A percentile compares a stretch with the other conserved stretches of the same genome.
Conservation (phyloP, 129 eudicot species). For the Chrysanthemum seticuspe region DNA sequence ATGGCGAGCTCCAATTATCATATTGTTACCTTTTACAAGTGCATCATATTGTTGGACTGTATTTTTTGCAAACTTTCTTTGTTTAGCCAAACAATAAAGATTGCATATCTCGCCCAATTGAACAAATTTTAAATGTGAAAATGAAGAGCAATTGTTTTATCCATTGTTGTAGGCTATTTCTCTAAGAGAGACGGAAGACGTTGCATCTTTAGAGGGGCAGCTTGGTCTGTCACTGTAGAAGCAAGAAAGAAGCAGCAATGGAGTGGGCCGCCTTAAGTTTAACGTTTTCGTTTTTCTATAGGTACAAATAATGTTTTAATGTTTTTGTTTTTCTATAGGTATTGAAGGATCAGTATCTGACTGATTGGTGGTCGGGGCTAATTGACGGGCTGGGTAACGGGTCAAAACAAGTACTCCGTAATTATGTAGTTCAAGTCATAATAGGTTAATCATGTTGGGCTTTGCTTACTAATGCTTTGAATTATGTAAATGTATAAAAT, state of each 20-base stretch:
- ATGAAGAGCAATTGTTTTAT: not conserved
- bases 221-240: conserved; percentile 67
- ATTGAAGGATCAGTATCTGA: conserved; percentile 11
- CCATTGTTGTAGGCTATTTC: conserved; percentile 62
- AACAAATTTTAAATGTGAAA: not conserved
- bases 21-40: no score
- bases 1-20: no score
- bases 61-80: no score
- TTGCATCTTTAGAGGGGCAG: conserved; percentile 88
- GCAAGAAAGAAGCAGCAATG: conserved; percentile 92
- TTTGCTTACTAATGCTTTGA: no score
- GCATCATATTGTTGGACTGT: no score
- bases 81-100: no score
- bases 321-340: no score
- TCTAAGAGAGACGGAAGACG: conserved; percentile 84
- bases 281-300: no score
- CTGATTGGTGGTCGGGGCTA: conserved; percentile 6
- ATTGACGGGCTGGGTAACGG: not conserved
- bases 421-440: not conserved
- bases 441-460: not conserved
- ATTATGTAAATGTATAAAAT: no score
- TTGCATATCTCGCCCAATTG: not conserved
- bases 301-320: no score
- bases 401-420: not conserved
- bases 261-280: conserved; percentile 82